Conservation (phyloP, 305 asterid species). For the Ajuga reptans region DNA sequence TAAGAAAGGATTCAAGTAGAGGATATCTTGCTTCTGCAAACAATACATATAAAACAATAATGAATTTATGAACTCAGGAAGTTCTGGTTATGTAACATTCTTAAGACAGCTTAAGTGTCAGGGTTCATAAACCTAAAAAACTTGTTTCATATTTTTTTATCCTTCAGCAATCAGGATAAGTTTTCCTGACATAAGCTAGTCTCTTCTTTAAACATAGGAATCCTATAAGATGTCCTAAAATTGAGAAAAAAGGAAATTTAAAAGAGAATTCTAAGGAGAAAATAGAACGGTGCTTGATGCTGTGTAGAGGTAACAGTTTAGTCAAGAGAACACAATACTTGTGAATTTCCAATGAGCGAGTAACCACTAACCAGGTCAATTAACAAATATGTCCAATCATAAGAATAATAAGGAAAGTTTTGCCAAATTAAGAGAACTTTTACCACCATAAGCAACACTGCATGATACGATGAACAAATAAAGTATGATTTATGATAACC, state of each 20-base stretch:
- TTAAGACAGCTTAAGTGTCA: background rate
- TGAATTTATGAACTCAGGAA: background rate
- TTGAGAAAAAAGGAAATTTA: background rate
- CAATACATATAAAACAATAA: background rate
- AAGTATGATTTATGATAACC: slow-evolving; percentile 39
- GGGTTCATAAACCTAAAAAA: background rate
- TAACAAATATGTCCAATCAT: background rate
- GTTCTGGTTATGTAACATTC: slow-evolving; percentile 1
- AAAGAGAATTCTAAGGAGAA: background rate
- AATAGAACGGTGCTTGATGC: background rate
- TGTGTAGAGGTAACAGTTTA: background rate
- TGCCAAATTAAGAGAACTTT: background rate
- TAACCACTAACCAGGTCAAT: background rate
- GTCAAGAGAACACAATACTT: background rate
- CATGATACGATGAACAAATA: slow-evolving; percentile 4
- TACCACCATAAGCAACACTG: background rate
- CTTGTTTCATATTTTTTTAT: background rate
- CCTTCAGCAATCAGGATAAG: background rate
- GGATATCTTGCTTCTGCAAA: background rate
- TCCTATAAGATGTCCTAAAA: background rate
- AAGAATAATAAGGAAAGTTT: background rate
- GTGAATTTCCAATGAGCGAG: background rate
- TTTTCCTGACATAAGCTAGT: background rate
- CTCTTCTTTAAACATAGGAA: slow-evolving; percentile 4
- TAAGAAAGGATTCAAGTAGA: background rate